Evolutionary conservation across 257 asterid genomes (phyloP), one percentile per base, ranked within the genome.

Genomic region (Leptodermis oblonga): DNA sequence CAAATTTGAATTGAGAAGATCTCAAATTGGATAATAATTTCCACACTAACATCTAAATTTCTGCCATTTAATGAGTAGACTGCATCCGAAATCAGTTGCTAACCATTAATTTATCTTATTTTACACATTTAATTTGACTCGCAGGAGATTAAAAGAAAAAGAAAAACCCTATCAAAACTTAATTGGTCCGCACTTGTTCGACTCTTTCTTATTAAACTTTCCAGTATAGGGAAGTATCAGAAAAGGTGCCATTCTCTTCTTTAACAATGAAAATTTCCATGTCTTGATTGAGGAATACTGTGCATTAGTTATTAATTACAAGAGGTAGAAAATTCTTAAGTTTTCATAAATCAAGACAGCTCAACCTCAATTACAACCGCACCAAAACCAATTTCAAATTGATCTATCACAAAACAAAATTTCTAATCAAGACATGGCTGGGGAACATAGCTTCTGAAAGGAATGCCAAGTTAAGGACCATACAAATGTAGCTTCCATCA

Each of bases 321-420:
- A 3, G 20, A 6, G 12, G 54, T 41, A 6, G n/a, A n/a, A n/a
- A n/a, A n/a, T n/a, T n/a, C n/a, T n/a, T n/a, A n/a, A n/a, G n/a
- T n/a, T n/a, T n/a, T n/a, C n/a, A 64, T 64, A 41, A 63, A 41
- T 45, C 53, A 22, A 63, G 46, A 22, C 13, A 64, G 25, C 25
- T 2, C 46, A 31, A 59, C n/a, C 17, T 42, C 22, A 14, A 49
- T 45, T 70, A 43, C 22, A 70, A 48, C 65, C 42, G 14, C 12
- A 23, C 10, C 18, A 23, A 64, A 48, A 22, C 20, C 17, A n/a
- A 23, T 33, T 49, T 62, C 9, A 69, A 69, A 41, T 69, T 54
- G 55, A 33, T 69, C 43, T 30, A 56, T 48, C 30, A 65, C 20
- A n/a, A n/a, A 62, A 25, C 2, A 14, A 63, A 3, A 9, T 28